phyloP scores from a whole-genome alignment of 75 land plant genomes.

The Cupressus sempervirens region DNA sequence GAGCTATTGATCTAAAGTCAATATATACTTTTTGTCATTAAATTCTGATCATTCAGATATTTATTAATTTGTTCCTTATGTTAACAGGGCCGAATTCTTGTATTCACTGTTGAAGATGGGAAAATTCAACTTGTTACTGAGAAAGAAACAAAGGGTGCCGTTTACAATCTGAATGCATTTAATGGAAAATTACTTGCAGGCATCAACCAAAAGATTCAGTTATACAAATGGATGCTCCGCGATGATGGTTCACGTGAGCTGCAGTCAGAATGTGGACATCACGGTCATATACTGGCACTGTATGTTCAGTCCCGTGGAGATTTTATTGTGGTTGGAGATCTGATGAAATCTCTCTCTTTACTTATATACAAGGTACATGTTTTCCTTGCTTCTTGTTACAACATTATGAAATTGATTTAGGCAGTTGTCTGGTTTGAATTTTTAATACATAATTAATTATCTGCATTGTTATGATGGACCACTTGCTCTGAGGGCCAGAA shows the following conservation, averaged over 20 bases:
- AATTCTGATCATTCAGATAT: not conserved
- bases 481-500: not conserved
- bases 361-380: slow-evolving; percentile 83
- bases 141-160: slow-evolving; percentile 98
- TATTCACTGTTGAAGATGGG: slow-evolving; percentile 59
- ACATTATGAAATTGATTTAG: not conserved
- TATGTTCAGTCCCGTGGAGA: slow-evolving; percentile 98
- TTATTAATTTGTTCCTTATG: not conserved
- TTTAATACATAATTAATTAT: not conserved
- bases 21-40: not conserved
- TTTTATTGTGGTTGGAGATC: slow-evolving; percentile 97
- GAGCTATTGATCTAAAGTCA: not conserved
- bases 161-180: slow-evolving; percentile 92
- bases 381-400: slow-evolving; percentile 1
- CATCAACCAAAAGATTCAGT: slow-evolving; percentile 94
- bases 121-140: slow-evolving; percentile 70
- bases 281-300: slow-evolving; percentile 95
- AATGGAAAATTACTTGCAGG: slow-evolving; percentile 97
- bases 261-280: slow-evolving; percentile 96
- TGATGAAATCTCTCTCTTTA: slow-evolving; percentile 95
- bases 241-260: slow-evolving; percentile 92
- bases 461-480: not conserved
- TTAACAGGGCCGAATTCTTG: slow-evolving; percentile 84
- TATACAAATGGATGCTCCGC: slow-evolving; percentile 95
- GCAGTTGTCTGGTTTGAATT: not conserved